Evolutionary conservation across 164 flowering plant genomes (phyloP).

Genomic region (grape (Vitis vinifera)): ASM3070453v1 NC_081822.1:2527001-2527500

Average conservation of each 20-base stretch:
- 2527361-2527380: constrained; percentile 74
- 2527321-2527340: constrained; percentile 65
- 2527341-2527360: constrained; percentile 84
- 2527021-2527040: too few relatives aligned
- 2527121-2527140: constrained; percentile 12
- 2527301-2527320: constrained; percentile 28
- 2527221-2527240: neutral
- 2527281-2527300: neutral
- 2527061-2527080: neutral
- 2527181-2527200: neutral
- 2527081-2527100: neutral
- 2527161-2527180: constrained; percentile 27
- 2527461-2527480: constrained; percentile 19
- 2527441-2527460: constrained; percentile 50
- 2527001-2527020: too few relatives aligned
- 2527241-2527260: neutral
- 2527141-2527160: neutral
- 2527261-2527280: too few relatives aligned
- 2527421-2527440: constrained; percentile 15
- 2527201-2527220: constrained; percentile 3
- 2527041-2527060: neutral
- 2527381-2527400: constrained; percentile 22
- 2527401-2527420: constrained; percentile 3
- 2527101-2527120: neutral
- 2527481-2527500: constrained; percentile 23